A percentile compares a stretch with the other conserved stretches of the same genome.
Conservation (phyloP, 2,329 filamentous ascomycete species). For the Corinectria fuckeliana region DNA sequence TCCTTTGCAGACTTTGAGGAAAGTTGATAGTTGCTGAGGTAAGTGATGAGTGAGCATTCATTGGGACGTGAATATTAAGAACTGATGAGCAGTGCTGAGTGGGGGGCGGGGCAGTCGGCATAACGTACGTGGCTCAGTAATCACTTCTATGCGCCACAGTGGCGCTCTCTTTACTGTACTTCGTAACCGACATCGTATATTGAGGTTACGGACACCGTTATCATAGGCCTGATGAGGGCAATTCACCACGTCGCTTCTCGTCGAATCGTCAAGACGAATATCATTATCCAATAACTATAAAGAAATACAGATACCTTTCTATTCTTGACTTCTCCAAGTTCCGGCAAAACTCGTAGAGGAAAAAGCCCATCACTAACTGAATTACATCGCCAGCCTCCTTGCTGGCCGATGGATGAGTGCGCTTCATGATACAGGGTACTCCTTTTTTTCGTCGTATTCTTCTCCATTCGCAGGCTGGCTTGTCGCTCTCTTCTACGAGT, state of each 20-base stretch:
- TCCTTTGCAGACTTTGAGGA: neutral
- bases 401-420: neutral
- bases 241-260: no score
- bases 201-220: no score
- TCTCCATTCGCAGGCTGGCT: constrained; percentile 6
- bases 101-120: constrained; percentile 7
- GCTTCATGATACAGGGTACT: constrained; percentile 2
- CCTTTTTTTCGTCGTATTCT: constrained; percentile 19
- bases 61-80: neutral
- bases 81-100: neutral
- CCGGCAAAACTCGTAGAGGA: no score
- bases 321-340: constrained; percentile 24
- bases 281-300: constrained; percentile 8
- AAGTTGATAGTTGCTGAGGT: constrained; percentile 1
- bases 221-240: no score
- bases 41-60: constrained; percentile 10
- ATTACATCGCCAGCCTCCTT: neutral
- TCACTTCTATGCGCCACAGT: constrained; percentile 9
- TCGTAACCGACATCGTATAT: no score
- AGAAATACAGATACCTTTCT: constrained; percentile 16
- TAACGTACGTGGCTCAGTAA: neutral
- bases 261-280: neutral
- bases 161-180: neutral
- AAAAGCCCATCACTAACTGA: no score
- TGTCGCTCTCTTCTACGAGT: constrained; percentile 31